phyloP scores from a whole-genome alignment of 2,329 filamentous ascomycete genomes.

The Penicillium janthinellum region DNA sequence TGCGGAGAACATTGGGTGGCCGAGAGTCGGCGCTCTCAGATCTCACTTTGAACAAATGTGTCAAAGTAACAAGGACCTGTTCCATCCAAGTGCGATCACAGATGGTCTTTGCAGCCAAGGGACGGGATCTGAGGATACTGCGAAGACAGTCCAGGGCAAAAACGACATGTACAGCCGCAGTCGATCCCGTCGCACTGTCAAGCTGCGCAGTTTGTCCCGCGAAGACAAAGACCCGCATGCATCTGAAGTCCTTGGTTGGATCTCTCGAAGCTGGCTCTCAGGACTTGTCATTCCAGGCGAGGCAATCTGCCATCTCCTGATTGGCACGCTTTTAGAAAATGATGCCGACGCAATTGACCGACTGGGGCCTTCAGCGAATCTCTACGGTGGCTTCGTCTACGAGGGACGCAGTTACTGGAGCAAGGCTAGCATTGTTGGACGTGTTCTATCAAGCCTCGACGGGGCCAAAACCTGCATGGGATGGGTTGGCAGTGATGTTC shows the following conservation, averaged over 20 bases:
- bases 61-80: slow-evolving; percentile 19
- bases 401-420: slow-evolving; percentile 58
- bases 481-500: slow-evolving; percentile 51
- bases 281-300: slow-evolving; percentile 59
- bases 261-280: slow-evolving; percentile 58
- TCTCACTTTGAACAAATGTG: slow-evolving; percentile 41
- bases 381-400: slow-evolving; percentile 59
- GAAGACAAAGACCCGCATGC: slow-evolving; percentile 15
- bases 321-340: slow-evolving; percentile 59
- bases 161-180: slow-evolving; percentile 37
- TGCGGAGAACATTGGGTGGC: slow-evolving; percentile 55
- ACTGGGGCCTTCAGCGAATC: slow-evolving; percentile 54
- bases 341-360: slow-evolving; percentile 51
- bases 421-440: slow-evolving; percentile 56
- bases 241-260: slow-evolving; percentile 53
- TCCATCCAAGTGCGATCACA: slow-evolving; percentile 11
- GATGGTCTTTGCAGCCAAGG: slow-evolving; percentile 14
- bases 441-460: slow-evolving; percentile 52
- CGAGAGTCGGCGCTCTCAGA: slow-evolving; percentile 44
- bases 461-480: slow-evolving; percentile 56
- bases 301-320: slow-evolving; percentile 56
- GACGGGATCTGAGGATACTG: slow-evolving; percentile 9
- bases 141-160: slow-evolving; percentile 13
- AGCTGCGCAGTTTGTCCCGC: slow-evolving; percentile 25
- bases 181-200: slow-evolving; percentile 30